phyloP scores from a whole-genome alignment of 805 yeast species.

The Lipomyces lipofer region DNA sequence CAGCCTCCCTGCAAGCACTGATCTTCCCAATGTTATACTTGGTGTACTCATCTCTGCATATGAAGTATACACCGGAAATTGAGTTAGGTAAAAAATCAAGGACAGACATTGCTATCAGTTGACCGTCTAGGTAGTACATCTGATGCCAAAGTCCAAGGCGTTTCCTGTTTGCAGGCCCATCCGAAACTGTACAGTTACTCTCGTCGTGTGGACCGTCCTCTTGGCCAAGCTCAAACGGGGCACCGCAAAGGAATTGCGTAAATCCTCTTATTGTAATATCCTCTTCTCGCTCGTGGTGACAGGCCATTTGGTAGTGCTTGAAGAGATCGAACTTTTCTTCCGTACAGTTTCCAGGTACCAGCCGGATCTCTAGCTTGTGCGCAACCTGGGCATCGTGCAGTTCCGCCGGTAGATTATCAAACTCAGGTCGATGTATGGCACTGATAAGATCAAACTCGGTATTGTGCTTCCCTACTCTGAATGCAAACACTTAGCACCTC shows the following conservation, averaged over 20 bases:
- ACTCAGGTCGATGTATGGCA: slow-evolving; percentile 46
- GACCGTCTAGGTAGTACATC: slow-evolving; percentile 64
- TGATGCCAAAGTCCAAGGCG: slow-evolving; percentile 71
- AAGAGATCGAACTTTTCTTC: slow-evolving; percentile 44
- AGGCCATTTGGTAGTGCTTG: slow-evolving; percentile 64
- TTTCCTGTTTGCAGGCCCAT: background rate
- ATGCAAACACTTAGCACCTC: background rate
- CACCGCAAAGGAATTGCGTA: slow-evolving; percentile 63
- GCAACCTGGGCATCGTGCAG: background rate
- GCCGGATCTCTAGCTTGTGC: slow-evolving; percentile 15
- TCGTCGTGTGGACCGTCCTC: background rate
- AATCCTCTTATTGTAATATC: slow-evolving; percentile 54
- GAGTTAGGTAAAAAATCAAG: slow-evolving; percentile 74
- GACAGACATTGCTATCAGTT: slow-evolving; percentile 72
- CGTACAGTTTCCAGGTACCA: slow-evolving; percentile 22
- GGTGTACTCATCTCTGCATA: slow-evolving; percentile 81
- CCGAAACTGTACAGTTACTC: background rate
- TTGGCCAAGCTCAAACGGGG: slow-evolving; percentile 51
- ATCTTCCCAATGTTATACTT: slow-evolving; percentile 71
- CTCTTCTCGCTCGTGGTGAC: slow-evolving; percentile 62
- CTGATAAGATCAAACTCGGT: slow-evolving; percentile 37
- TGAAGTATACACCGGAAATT: slow-evolving; percentile 80
- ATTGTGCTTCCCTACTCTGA: slow-evolving; percentile 31
- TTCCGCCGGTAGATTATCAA: slow-evolving; percentile 19
- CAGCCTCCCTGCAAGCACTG: slow-evolving; percentile 70